Evolutionary conservation across 2,329 filamentous ascomycete species (phyloP).

Genomic region (Daldinia sp.): DNA sequence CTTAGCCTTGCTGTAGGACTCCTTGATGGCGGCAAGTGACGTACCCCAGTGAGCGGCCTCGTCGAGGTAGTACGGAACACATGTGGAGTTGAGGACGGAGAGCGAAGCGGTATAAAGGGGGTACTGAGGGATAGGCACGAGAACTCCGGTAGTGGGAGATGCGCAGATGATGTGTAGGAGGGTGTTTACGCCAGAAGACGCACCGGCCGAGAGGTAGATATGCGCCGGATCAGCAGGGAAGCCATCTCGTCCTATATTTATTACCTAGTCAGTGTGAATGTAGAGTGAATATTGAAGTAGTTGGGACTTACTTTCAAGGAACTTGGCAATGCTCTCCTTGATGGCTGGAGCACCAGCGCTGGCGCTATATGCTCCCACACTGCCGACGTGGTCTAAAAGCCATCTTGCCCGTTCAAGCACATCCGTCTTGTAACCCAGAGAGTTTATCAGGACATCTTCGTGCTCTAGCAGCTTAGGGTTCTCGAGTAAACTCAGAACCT

Average conservation of each 20-base stretch:
- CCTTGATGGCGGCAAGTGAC: slow-evolving; percentile 80
- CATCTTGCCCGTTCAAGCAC: slow-evolving; percentile 85
- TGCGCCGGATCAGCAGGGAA: slow-evolving; percentile 83
- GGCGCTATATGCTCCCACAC: slow-evolving; percentile 95
- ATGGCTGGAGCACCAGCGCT: slow-evolving; percentile 90
- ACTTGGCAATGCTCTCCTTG: slow-evolving; percentile 88
- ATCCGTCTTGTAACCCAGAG: slow-evolving; percentile 89
- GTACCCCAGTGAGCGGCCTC: slow-evolving; percentile 90
- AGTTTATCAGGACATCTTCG: slow-evolving; percentile 79
- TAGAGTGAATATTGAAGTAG: neutral
- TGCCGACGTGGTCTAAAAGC: slow-evolving; percentile 85
- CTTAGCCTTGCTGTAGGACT: slow-evolving; percentile 79
- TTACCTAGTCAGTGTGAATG: slow-evolving; percentile 36
- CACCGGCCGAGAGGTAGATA: slow-evolving; percentile 92
- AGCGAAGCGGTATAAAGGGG: slow-evolving; percentile 96
- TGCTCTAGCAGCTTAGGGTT: slow-evolving; percentile 88
- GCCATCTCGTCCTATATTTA: slow-evolving; percentile 78
- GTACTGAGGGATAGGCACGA: slow-evolving; percentile 97
- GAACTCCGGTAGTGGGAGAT: slow-evolving; percentile 79
- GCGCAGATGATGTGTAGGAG: slow-evolving; percentile 91
- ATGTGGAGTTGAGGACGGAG: slow-evolving; percentile 83
- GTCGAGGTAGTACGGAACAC: slow-evolving; percentile 94
- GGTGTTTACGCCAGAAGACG: slow-evolving; percentile 94
- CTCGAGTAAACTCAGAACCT: slow-evolving; percentile 93
- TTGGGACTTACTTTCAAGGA: slow-evolving; percentile 79